phyloP scores from a whole-genome alignment of 805 yeast species.

The Wickerhamomyces rabaulensis region DNA sequence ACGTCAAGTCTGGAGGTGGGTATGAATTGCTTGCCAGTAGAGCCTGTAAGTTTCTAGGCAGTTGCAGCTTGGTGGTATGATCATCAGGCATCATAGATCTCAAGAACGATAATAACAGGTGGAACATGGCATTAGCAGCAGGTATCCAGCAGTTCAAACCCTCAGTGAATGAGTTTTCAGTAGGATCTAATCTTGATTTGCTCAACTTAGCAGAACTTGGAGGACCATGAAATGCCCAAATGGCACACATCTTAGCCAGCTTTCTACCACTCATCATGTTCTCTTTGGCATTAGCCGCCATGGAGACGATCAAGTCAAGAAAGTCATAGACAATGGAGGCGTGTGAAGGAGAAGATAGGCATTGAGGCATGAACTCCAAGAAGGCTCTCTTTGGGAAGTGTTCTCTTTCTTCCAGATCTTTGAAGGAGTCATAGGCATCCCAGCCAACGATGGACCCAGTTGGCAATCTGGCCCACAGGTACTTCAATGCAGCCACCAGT shows the following conservation, averaged over 20 bases:
- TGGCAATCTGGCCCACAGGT: slow-evolving; percentile 83
- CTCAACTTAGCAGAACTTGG: slow-evolving; percentile 17
- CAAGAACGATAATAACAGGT: slow-evolving; percentile 67
- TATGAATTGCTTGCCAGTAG: slow-evolving; percentile 61
- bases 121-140: slow-evolving; percentile 83
- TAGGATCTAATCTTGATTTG: slow-evolving; percentile 19
- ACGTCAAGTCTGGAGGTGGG: slow-evolving; percentile 57
- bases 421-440: slow-evolving; percentile 73
- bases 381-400: slow-evolving; percentile 71
- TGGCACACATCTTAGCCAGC: slow-evolving; percentile 73
- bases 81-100: slow-evolving; percentile 73
- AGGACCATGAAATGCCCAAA: slow-evolving; percentile 76
- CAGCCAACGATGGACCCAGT: slow-evolving; percentile 79
- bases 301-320: slow-evolving; percentile 69
- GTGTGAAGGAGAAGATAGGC: slow-evolving; percentile 78
- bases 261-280: slow-evolving; percentile 78
- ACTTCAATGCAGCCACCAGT: slow-evolving; percentile 68
- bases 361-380: slow-evolving; percentile 76
- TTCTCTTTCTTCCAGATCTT: slow-evolving; percentile 55
- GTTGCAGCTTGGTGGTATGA: slow-evolving; percentile 43
- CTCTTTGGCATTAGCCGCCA: slow-evolving; percentile 73
- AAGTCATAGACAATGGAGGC: slow-evolving; percentile 88
- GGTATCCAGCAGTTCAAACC: slow-evolving; percentile 76
- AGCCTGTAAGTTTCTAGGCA: slow-evolving; percentile 65
- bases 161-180: slow-evolving; percentile 45